A percentile compares a stretch with the other conserved stretches of the same genome.
phyloP scores from a whole-genome alignment of 371 early-diverging fungal species.

The Lichtheimia ramosa region DNA sequence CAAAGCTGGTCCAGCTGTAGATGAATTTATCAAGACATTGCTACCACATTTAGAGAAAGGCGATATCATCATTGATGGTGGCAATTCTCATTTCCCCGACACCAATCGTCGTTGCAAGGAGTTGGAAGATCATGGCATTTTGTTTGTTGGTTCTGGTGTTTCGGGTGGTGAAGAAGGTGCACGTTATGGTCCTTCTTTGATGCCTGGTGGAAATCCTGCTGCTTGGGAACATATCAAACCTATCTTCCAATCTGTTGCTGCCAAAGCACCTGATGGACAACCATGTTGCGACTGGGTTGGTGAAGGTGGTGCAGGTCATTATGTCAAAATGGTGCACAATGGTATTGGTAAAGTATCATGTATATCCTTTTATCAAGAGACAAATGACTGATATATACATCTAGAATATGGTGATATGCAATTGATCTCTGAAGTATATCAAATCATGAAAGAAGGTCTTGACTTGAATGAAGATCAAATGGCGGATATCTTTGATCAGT shows the following conservation, averaged over 20 bases:
- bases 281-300: constrained; percentile 99
- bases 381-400: not conserved
- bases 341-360: constrained; percentile 73
- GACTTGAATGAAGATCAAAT: constrained; percentile 85
- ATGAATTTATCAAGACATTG: constrained; percentile 91
- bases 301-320: constrained; percentile 98
- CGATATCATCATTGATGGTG: constrained; percentile 99
- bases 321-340: constrained; percentile 99
- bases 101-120: constrained; percentile 90
- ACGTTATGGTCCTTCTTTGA: constrained; percentile 96
- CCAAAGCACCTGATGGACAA: constrained; percentile 83
- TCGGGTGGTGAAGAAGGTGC: constrained; percentile 99
- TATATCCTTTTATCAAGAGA: not conserved
- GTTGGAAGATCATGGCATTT: constrained; percentile 83
- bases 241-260: constrained; percentile 96
- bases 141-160: constrained; percentile 98
- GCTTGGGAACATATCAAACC: constrained; percentile 93
- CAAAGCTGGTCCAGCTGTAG: constrained; percentile 96
- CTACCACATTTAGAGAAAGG: constrained; percentile 84
- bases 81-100: constrained; percentile 99
- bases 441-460: constrained; percentile 86
- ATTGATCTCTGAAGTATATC: constrained; percentile 97
- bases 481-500: constrained; percentile 83
- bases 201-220: constrained; percentile 96
- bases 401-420: constrained; percentile 99